Evolutionary conservation across 257 asterid species (phyloP), one percentile per base, ranked within the genome.

Genomic region (Nicotiana tomentosiformis): DNA sequence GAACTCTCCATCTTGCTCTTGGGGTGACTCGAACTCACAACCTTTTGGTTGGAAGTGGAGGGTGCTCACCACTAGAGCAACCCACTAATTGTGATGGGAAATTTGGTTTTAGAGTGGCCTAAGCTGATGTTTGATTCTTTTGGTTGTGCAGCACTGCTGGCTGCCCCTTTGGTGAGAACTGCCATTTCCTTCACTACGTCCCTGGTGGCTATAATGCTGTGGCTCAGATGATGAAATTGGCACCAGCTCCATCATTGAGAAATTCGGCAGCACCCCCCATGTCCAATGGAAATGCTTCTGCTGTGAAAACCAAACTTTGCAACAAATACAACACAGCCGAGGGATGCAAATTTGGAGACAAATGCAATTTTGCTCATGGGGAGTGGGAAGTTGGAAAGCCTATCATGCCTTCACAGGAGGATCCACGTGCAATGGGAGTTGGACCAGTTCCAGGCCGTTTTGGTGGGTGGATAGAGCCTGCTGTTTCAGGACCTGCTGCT

Each of bases 301-400:
- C 86, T 30, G 80, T 88, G 17, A 95, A 95, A 81, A 90, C 95
- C 82, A 92, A 93, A 85, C 82, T 95, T 32, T 95, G 99, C 95
- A 93, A 88, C 90, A 94, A 85, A 80, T 94, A 29, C 89, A 93
- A 85, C 87, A 87, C 92, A 0, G 94, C 93, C 1, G 99, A 94
- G 84, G 98, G 99, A 43, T 95, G 99, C 93, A 95, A 93, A 85
- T 95, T 88, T n/a, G 98, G 98, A 3, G 93, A 94, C 84, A 93
- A 92, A 84, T 95, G 99, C 89, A 86, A 90, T 86, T 95, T 92
- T 39, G 99, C 99, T n/a, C 99, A 95, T 37, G 98, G 99, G 8
- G 99, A 95, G 37, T 93, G 97, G 97, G 99, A 95, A 87, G 89
- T 95, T 7, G 97, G 96, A 12, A 94, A 82, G 86, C 90, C 91